phyloP scores from a whole-genome alignment of 257 asterid genomes.

The Fraxinus quadrangulata region DNA sequence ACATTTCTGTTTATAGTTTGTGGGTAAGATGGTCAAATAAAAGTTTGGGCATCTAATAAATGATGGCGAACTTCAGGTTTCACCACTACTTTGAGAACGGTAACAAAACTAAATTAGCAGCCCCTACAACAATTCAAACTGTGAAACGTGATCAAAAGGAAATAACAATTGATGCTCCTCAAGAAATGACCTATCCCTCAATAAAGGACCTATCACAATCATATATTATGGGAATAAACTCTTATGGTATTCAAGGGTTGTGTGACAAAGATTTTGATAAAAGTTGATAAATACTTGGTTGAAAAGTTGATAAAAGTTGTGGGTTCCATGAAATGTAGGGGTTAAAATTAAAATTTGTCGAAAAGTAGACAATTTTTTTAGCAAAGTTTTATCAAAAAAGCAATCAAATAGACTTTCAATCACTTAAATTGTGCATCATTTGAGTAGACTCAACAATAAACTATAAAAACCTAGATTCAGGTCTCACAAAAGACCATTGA shows the following conservation, averaged over 20 bases:
- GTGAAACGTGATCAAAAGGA: neutral
- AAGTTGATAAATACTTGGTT: no score
- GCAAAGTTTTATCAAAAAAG: no score
- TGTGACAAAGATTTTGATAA: no score
- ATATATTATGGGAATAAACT: conserved; percentile 2
- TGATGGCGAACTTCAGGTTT: conserved; percentile 23
- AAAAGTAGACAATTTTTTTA: neutral
- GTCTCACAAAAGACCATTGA: neutral
- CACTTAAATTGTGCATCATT: conserved; percentile 14
- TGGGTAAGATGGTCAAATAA: conserved; percentile 2
- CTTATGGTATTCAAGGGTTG: neutral
- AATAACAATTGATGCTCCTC: conserved; percentile 1
- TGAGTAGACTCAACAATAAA: conserved; percentile 8
- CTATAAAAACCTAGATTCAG: neutral
- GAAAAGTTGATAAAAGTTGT: neutral
- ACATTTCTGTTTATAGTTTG: neutral
- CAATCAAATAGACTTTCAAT: conserved; percentile 8
- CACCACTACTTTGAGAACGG: conserved; percentile 1
- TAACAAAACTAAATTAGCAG: neutral
- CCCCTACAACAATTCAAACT: conserved; percentile 3
- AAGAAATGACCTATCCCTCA: neutral
- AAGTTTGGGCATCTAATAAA: conserved; percentile 11
- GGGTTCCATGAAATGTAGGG: neutral
- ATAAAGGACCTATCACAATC: neutral
- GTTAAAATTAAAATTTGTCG: no score